Evolutionary conservation across 2,329 filamentous ascomycete species (phyloP).

Genomic region (Cadophora malorum): DNA sequence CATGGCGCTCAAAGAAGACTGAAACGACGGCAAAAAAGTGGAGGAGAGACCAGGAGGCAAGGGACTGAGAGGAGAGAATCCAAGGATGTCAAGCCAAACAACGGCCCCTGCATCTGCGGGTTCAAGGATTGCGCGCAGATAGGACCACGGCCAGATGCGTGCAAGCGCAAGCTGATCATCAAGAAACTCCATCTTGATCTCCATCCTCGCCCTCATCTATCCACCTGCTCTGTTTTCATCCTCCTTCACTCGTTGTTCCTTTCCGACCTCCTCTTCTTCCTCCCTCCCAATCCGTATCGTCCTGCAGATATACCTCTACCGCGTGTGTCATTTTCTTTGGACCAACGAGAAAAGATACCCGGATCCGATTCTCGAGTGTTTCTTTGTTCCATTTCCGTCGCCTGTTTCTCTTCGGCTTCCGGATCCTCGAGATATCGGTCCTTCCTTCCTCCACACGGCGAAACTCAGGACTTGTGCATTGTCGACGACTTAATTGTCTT

Average conservation of each 20-base stretch:
- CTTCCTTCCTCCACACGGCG: neutral
- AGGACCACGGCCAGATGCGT: constrained; percentile 17
- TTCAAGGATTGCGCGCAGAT: constrained; percentile 15
- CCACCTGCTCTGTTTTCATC: constrained; percentile 13
- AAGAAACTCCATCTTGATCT: constrained; percentile 19
- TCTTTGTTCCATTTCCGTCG: constrained; percentile 19
- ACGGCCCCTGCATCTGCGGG: constrained; percentile 23
- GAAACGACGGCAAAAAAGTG: constrained; percentile 12
- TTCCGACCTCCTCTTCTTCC: constrained; percentile 16
- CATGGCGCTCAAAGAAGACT: constrained; percentile 11
- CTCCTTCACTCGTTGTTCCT: neutral
- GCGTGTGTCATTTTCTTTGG: constrained; percentile 5
- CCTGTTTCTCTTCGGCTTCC: constrained; percentile 9
- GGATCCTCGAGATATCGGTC: constrained; percentile 11
- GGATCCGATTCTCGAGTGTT: constrained; percentile 3
- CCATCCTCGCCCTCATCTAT: constrained; percentile 19
- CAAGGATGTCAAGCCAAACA: constrained; percentile 15
- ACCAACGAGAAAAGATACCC: neutral
- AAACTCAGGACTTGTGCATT: constrained; percentile 33
- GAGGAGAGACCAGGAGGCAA: constrained; percentile 6
- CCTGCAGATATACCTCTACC: neutral
- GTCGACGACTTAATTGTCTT: constrained; percentile 45
- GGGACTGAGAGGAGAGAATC: neutral
- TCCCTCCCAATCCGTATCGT: neutral
- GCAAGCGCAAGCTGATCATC: constrained; percentile 24